A percentile compares a stretch with the other conserved stretches of the same genome.
These are phyloP conservation scores for Rhizophagus clarus DNA, from an alignment of 192 early-diverging fungal species.

Conservation along the genomic window DNA sequence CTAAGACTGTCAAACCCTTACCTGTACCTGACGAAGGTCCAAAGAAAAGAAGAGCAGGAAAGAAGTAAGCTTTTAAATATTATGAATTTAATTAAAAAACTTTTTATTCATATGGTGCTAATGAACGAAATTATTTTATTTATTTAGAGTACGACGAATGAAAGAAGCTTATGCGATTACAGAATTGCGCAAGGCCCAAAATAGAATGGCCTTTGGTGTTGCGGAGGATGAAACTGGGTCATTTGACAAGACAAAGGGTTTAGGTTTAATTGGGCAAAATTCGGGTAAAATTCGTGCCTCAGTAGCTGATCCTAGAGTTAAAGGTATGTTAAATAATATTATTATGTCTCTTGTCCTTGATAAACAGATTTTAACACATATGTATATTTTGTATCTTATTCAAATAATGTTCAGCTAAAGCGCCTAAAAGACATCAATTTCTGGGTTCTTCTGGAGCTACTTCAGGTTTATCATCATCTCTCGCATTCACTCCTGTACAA, in stretches of 20 bases:
- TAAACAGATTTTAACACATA: neutral
- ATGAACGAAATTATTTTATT: neutral
- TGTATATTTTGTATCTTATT: constrained; percentile 22
- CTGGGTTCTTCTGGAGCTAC: constrained; percentile 49
- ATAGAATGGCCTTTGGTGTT: constrained; percentile 90
- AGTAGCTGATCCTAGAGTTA: constrained; percentile 65
- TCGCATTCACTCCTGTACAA: constrained; percentile 94
- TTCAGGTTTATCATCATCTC: constrained; percentile 83
- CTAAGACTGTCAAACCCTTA: constrained; percentile 83
- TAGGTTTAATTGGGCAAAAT: constrained; percentile 82
- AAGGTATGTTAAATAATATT: constrained; percentile 52
- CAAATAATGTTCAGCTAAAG: constrained; percentile 45
- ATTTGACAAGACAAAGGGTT: constrained; percentile 83
- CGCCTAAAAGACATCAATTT: constrained; percentile 56
- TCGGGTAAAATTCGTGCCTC: constrained; percentile 79
- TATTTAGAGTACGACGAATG: constrained; percentile 67
- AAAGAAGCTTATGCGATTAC: constrained; percentile 85
- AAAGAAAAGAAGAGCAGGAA: constrained; percentile 90
- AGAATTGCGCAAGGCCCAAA: constrained; percentile 87
- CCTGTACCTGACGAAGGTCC: constrained; percentile 91
- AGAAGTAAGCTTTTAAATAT: constrained; percentile 46
- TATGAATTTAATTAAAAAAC: neutral
- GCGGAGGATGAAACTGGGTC: constrained; percentile 87
- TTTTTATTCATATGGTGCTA: too few relatives aligned
- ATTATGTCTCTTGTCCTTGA: neutral